Evolutionary conservation across 1,139 yeast genomes (phyloP).

Genomic region (Saccharomyces pastorianus): DNA sequence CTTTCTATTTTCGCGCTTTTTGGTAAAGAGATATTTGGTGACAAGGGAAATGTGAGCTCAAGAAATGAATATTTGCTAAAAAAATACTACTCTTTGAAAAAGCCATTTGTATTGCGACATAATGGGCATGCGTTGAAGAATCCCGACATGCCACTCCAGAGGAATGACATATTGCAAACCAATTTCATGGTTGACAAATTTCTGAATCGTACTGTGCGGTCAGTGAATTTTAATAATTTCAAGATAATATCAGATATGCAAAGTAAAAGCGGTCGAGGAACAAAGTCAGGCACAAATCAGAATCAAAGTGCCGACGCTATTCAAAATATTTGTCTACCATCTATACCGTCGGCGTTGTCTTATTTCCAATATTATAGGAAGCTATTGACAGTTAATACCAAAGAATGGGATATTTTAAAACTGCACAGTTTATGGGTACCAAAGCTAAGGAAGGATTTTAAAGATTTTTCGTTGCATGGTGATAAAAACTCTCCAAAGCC

Average conservation of each 20-base stretch:
- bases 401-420: conserved; percentile 7
- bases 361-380: conserved; percentile 10
- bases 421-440: conserved; percentile 5
- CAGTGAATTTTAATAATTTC: neutral
- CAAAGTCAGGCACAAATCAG: neutral
- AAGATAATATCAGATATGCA: neutral
- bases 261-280: neutral
- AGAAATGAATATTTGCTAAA: conserved; percentile 5
- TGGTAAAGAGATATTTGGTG: neutral
- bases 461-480: neutral
- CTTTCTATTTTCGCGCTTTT: neutral
- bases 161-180: neutral
- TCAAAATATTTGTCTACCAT: neutral
- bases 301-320: neutral
- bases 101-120: neutral
- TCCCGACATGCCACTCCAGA: neutral
- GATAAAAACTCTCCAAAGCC: neutral
- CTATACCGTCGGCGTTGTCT: conserved; percentile 3
- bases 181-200: neutral
- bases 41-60: neutral
- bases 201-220: neutral
- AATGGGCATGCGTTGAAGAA: neutral
- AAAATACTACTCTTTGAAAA: conserved; percentile 3
- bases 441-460: neutral
- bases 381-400: conserved; percentile 7